Conservation (phyloP, 805 yeast genomes). For the Scheffersomyces spartinae region DNA sequence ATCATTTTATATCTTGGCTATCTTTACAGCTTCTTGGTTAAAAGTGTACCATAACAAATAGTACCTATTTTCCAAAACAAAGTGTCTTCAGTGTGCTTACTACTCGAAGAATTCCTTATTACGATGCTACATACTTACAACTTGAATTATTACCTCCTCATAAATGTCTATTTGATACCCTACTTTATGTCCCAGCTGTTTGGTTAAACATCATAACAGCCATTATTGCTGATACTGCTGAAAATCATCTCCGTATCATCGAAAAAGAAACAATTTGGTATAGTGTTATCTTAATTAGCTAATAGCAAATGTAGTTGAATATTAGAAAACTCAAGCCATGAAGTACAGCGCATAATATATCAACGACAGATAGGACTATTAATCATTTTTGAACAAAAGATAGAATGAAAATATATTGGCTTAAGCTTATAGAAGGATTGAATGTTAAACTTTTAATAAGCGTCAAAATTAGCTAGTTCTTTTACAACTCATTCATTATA, state of each 20-base stretch:
- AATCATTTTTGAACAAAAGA: background rate
- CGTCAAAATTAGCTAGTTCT: no score
- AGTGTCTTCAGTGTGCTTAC: background rate
- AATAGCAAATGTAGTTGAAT: background rate
- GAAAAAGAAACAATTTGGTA: conserved; percentile 7
- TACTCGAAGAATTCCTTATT: background rate
- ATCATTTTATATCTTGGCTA: no score
- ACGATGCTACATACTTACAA: background rate
- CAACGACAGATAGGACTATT: background rate
- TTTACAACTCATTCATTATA: no score
- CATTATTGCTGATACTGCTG: conserved; percentile 31
- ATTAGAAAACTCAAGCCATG: background rate
- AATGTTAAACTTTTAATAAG: no score
- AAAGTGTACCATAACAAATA: no score
- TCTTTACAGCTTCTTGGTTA: no score
- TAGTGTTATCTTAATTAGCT: background rate
- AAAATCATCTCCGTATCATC: conserved; percentile 16
- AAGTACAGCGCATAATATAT: background rate
- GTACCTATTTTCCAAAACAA: background rate
- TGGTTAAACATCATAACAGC: conserved; percentile 44
- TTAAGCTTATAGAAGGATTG: no score
- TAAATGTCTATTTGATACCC: background rate
- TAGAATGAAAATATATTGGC: background rate
- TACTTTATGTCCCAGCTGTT: conserved; percentile 38
- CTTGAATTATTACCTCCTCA: background rate